Percentiles rank a stretch among this genome's conserved stretches.
Evolutionary conservation across 306 rosid genomes (phyloP).

Genomic region (Corylus americana): DNA sequence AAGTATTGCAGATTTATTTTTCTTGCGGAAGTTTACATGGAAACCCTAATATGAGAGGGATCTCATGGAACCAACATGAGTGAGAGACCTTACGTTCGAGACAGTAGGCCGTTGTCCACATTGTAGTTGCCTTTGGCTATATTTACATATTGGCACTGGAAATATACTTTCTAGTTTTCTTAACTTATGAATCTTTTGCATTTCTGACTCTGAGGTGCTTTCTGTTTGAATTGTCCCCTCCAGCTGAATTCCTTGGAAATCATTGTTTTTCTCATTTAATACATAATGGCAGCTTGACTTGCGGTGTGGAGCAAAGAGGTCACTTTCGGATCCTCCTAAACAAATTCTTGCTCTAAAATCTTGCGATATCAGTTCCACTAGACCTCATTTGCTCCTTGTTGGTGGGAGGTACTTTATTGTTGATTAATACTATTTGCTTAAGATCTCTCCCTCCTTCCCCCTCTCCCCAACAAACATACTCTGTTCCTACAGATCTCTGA

Average conservation of each 20-base stretch:
- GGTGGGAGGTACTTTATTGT: slow-evolving; percentile 84
- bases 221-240: slow-evolving; percentile 17
- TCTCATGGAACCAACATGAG: background rate
- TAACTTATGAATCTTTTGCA: background rate
- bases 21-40: background rate
- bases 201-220: slow-evolving; percentile 19
- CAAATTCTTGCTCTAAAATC: slow-evolving; percentile 85
- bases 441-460: background rate
- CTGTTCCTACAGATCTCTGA: slow-evolving; percentile 27
- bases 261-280: slow-evolving; percentile 37
- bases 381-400: slow-evolving; percentile 94
- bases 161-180: background rate
- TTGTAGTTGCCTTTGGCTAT: slow-evolving; percentile 2
- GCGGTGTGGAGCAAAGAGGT: slow-evolving; percentile 89
- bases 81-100: background rate
- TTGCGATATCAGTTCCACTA: slow-evolving; percentile 82
- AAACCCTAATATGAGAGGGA: background rate
- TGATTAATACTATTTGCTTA: slow-evolving; percentile 18
- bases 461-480: background rate
- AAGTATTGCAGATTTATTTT: background rate
- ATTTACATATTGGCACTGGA: background rate
- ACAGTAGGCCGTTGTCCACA: background rate
- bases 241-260: slow-evolving; percentile 22
- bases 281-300: slow-evolving; percentile 83
- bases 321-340: slow-evolving; percentile 88